These are phyloP conservation scores for Casuarina cunninghamiana DNA, from an alignment of 306 rosid genomes.

Conservation along the genomic window DNA sequence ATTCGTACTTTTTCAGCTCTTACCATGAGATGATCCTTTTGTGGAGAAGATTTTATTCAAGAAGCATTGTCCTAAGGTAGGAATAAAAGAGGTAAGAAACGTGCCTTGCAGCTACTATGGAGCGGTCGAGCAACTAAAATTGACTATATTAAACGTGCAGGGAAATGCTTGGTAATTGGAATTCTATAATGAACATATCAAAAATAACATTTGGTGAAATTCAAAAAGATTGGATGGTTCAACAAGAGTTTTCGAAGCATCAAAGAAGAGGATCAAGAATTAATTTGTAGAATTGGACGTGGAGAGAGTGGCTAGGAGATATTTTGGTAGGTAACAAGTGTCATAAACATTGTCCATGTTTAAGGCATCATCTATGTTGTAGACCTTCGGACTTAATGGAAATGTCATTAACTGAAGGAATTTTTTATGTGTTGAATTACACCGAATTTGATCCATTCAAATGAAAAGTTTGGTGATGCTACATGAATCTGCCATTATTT, in stretches of 20 bases:
- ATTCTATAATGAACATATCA: background rate
- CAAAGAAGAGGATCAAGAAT: background rate
- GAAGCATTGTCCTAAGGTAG: background rate
- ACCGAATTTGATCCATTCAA: background rate
- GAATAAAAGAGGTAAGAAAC: background rate
- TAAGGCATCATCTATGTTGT: background rate
- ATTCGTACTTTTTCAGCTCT: no score
- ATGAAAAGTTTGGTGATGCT: background rate
- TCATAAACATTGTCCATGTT: background rate
- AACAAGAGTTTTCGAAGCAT: background rate
- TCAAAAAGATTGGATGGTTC: background rate
- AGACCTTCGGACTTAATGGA: background rate
- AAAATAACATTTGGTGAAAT: background rate
- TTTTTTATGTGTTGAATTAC: background rate
- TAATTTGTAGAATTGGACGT: background rate
- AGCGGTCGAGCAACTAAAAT: background rate
- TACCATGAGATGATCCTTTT: no score
- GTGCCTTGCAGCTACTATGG: background rate
- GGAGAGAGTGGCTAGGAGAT: background rate
- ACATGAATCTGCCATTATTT: background rate
- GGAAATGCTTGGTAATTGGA: background rate
- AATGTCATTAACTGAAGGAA: background rate
- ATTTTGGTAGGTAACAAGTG: background rate
- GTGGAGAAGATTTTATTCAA: background rate
- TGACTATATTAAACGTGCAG: background rate